phyloP scores from a whole-genome alignment of 768 basidiomycete genomes.

The Suillus plorans region DNA sequence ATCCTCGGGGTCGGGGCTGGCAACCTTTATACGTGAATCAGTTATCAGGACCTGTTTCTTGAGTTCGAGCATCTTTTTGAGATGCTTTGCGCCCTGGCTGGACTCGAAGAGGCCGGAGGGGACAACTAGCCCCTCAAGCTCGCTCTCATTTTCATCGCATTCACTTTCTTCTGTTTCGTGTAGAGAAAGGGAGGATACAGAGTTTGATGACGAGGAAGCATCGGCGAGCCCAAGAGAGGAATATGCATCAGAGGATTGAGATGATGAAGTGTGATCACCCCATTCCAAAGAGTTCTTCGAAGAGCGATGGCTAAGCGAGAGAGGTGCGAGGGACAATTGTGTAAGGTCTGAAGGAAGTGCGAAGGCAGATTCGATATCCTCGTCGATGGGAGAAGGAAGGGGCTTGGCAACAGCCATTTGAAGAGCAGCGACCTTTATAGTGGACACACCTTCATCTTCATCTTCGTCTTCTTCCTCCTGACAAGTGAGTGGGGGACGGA shows the following conservation, averaged over 20 bases:
- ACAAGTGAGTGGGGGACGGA: conserved; percentile 60
- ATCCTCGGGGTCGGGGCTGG: conserved; percentile 70
- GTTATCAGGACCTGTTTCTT: conserved; percentile 58
- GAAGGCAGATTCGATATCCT: conserved; percentile 85
- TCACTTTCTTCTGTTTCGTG: conserved; percentile 75
- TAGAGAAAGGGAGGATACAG: conserved; percentile 60
- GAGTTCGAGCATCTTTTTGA: conserved; percentile 50
- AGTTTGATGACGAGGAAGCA: conserved; percentile 69
- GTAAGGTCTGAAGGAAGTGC: conserved; percentile 79
- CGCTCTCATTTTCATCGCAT: conserved; percentile 65
- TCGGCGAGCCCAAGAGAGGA: conserved; percentile 77
- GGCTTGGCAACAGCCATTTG: conserved; percentile 36
- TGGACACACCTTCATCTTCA: conserved; percentile 80
- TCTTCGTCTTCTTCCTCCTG: conserved; percentile 58
- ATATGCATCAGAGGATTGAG: conserved; percentile 86
- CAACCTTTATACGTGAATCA: conserved; percentile 50
- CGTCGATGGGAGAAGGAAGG: conserved; percentile 45
- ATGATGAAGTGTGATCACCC: conserved; percentile 78
- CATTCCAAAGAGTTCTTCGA: conserved; percentile 86
- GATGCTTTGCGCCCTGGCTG: conserved; percentile 52
- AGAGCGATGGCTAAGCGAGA: conserved; percentile 70
- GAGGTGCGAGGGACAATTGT: conserved; percentile 76
- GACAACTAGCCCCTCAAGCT: conserved; percentile 79
- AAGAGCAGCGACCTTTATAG: conserved; percentile 71
- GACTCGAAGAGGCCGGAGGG: conserved; percentile 77